Evolutionary conservation across 2,329 filamentous ascomycete species (phyloP).

Genomic region (Cytospora paraplurivora): DNA sequence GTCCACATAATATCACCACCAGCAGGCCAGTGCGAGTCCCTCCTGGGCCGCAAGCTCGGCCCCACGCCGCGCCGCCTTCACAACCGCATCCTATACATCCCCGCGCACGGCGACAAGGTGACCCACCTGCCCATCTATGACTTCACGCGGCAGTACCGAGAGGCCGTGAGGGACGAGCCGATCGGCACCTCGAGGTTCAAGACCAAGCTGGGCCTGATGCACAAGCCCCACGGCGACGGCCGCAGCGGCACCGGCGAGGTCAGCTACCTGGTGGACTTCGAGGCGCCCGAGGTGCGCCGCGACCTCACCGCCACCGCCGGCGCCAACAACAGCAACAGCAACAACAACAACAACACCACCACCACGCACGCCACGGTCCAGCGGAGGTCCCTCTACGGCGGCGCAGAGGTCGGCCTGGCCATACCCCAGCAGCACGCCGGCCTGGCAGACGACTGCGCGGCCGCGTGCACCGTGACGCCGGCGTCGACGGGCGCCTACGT

Average conservation of each 20-base stretch:
- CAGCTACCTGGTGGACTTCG: constrained; percentile 26
- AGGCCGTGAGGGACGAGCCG: constrained; percentile 21
- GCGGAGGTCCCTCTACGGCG: constrained; percentile 20
- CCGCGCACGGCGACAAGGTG: constrained; percentile 23
- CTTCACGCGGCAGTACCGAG: constrained; percentile 23
- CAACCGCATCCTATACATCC: constrained; percentile 25
- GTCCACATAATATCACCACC: neutral
- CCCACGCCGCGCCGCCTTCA: constrained; percentile 22
- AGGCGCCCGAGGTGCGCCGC: constrained; percentile 21
- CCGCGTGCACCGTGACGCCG: constrained; percentile 19
- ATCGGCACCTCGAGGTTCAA: constrained; percentile 28
- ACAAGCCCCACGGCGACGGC: constrained; percentile 27
- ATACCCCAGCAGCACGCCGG: constrained; percentile 11
- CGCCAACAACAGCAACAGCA: neutral
- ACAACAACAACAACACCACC: neutral
- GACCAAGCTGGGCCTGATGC: constrained; percentile 25
- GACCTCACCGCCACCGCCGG: neutral
- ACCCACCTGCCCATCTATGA: constrained; percentile 28
- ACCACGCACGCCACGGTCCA: constrained; percentile 21
- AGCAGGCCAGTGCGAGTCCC: constrained; percentile 22
- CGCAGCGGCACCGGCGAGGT: constrained; percentile 21
- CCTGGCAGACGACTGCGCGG: constrained; percentile 7
- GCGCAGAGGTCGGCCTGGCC: constrained; percentile 19
- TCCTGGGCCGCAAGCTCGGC: constrained; percentile 22
- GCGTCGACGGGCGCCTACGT: constrained; percentile 15